phyloP scores from a whole-genome alignment of 352 stramenopile species.

The Blastocystis sp. region DNA sequence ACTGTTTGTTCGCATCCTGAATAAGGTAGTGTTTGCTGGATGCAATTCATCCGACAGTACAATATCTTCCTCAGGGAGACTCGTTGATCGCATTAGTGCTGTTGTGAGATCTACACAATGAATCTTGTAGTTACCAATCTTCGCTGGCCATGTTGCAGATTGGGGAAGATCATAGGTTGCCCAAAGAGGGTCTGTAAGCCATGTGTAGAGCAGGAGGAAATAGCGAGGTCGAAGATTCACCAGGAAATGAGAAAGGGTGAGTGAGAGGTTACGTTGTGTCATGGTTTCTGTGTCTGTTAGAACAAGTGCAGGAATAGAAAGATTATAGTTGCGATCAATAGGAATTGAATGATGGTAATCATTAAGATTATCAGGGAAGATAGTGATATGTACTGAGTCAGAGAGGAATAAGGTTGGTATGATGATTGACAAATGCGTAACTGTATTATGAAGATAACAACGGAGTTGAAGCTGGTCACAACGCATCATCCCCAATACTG shows the following conservation, averaged over 20 bases:
- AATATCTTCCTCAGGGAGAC: not conserved
- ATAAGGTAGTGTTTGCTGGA: not conserved
- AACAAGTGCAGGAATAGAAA: not conserved
- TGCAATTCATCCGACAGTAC: not conserved
- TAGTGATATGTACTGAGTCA: not conserved
- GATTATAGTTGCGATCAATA: not conserved
- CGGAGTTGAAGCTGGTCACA: not conserved
- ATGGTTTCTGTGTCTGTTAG: slow-evolving; percentile 2
- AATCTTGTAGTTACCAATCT: slow-evolving; percentile 7
- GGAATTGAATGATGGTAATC: not conserved
- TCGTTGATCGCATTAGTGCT: not conserved
- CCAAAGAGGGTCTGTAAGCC: slow-evolving; percentile 28
- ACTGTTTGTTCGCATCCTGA: not conserved
- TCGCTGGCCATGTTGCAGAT: not conserved
- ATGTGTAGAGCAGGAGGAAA: slow-evolving; percentile 22
- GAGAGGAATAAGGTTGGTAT: slow-evolving; percentile 29
- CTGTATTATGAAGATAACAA: slow-evolving; percentile 45
- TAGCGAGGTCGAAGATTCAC: slow-evolving; percentile 12
- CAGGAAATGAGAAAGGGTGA: not conserved
- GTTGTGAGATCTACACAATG: not conserved
- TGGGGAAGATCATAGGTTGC: slow-evolving; percentile 24
- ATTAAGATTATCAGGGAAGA: not conserved
- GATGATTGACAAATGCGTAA: not conserved
- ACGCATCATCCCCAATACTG: not conserved
- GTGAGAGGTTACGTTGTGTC: not conserved